Percentiles rank a stretch among this genome's conserved stretches.
Conservation (phyloP, 305 asterid species). For the Solanum hybrid region DNA sequence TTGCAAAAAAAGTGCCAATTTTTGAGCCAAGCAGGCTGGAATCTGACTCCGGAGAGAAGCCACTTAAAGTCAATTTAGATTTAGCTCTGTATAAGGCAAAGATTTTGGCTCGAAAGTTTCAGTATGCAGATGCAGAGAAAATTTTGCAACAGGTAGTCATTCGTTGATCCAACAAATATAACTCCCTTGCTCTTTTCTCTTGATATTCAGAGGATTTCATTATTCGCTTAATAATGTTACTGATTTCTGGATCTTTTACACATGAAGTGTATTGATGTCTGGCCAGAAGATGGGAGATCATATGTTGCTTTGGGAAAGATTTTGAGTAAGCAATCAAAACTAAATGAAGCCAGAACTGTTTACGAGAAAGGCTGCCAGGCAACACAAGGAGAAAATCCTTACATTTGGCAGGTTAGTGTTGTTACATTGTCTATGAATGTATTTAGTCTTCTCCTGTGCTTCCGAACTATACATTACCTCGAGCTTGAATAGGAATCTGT, state of each 20-base stretch:
- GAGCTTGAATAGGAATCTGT: not conserved
- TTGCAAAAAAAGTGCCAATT: constrained; percentile 78
- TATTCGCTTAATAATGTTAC: not conserved
- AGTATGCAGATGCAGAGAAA: constrained; percentile 59
- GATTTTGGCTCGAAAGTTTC: constrained; percentile 48
- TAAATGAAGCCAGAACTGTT: constrained; percentile 72
- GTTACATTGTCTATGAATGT: not conserved
- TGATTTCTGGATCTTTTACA: constrained; percentile 4
- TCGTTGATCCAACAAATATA: not conserved
- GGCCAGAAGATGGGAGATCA: constrained; percentile 99
- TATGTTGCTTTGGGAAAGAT: constrained; percentile 82
- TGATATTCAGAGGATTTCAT: not conserved
- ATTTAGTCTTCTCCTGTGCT: not conserved
- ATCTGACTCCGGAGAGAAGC: constrained; percentile 45
- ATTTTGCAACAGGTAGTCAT: constrained; percentile 47
- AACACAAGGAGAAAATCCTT: constrained; percentile 93
- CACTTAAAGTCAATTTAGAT: constrained; percentile 78
- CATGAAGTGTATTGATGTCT: constrained; percentile 67
- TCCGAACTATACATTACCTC: not conserved
- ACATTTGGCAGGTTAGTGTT: constrained; percentile 87
- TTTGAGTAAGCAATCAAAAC: constrained; percentile 60
- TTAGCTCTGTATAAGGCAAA: constrained; percentile 79
- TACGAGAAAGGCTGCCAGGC: constrained; percentile 97
- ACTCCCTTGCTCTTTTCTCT: not conserved
- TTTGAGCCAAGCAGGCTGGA: constrained; percentile 73